Conservation (phyloP, 768 basidiomycete genomes). For the Trametes cubensis region DNA sequence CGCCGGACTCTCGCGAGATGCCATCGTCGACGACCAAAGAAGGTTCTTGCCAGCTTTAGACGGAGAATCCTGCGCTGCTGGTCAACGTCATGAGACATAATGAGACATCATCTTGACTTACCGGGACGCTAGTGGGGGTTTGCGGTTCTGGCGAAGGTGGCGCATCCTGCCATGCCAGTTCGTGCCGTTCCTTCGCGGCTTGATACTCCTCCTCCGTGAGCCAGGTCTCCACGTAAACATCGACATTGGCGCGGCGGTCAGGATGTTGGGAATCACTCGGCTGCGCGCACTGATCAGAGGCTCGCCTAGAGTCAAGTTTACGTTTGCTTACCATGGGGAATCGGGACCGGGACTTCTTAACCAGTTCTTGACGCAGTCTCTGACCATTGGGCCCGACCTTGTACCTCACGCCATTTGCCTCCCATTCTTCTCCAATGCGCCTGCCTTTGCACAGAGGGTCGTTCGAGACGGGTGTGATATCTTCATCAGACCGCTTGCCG, state of each 20-base stretch:
- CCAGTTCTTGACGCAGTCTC: conserved; percentile 66
- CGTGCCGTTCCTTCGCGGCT: conserved; percentile 59
- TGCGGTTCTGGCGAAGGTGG: conserved; percentile 44
- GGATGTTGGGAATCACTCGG: conserved; percentile 80
- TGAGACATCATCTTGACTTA: conserved; percentile 14
- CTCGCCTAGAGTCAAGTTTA: not conserved
- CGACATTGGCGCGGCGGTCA: conserved; percentile 65
- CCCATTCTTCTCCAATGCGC: conserved; percentile 77
- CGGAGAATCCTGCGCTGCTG: conserved; percentile 36
- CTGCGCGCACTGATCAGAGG: conserved; percentile 38
- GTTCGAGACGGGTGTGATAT: conserved; percentile 46
- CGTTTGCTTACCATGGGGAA: conserved; percentile 66
- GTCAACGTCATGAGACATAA: not conserved
- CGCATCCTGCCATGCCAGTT: conserved; percentile 72
- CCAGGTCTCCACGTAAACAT: conserved; percentile 81
- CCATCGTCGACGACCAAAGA: conserved; percentile 64
- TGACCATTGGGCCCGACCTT: conserved; percentile 75
- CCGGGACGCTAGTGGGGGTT: conserved; percentile 42
- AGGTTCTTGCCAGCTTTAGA: conserved; percentile 62
- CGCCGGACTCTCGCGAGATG: conserved; percentile 36
- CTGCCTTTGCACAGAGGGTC: conserved; percentile 58
- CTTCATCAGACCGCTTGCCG: conserved; percentile 49
- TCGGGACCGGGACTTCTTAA: conserved; percentile 70
- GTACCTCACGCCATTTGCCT: conserved; percentile 66
- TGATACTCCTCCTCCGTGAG: conserved; percentile 74